Percentiles rank a stretch among this genome's conserved stretches.
phyloP scores from a whole-genome alignment of 768 basidiomycete species.

The Lactarius akahatsu region DNA sequence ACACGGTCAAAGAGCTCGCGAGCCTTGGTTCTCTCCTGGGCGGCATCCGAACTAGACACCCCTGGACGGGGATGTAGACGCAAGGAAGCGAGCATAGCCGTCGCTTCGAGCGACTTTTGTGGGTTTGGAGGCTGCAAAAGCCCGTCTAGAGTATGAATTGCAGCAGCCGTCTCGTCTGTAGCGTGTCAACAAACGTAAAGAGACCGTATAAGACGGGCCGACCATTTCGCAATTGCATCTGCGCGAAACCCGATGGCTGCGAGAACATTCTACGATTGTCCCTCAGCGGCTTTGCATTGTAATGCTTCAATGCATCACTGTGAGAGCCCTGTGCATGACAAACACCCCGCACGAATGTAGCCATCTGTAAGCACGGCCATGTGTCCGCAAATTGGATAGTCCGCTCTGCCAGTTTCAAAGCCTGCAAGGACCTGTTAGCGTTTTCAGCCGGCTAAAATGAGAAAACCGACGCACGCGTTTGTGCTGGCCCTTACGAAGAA shows the following conservation, averaged over 20 bases:
- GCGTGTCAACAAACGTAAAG: slow-evolving; percentile 1
- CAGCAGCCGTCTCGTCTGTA: slow-evolving; percentile 77
- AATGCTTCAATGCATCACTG: slow-evolving; percentile 69
- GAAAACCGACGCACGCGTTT: slow-evolving; percentile 47
- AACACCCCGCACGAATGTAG: slow-evolving; percentile 75
- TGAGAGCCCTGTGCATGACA: slow-evolving; percentile 68
- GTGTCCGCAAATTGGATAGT: slow-evolving; percentile 94
- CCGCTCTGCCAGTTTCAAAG: slow-evolving; percentile 90
- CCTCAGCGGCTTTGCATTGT: slow-evolving; percentile 59
- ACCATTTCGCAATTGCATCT: slow-evolving; percentile 86
- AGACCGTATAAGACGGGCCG: slow-evolving; percentile 22
- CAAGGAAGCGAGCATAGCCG: slow-evolving; percentile 85
- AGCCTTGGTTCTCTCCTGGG: slow-evolving; percentile 69
- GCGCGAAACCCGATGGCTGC: slow-evolving; percentile 84
- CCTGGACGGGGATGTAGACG: slow-evolving; percentile 81
- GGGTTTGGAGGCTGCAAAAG: slow-evolving; percentile 65
- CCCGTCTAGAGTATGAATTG: slow-evolving; percentile 81
- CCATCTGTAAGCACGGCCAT: slow-evolving; percentile 81
- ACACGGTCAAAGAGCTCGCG: slow-evolving; percentile 82
- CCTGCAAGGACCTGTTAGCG: slow-evolving; percentile 42
- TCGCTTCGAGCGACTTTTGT: slow-evolving; percentile 76
- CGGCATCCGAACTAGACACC: slow-evolving; percentile 68
- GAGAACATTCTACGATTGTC: slow-evolving; percentile 70
- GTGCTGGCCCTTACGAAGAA: slow-evolving; percentile 67
- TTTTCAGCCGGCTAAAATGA: neutral